Percentiles rank a stretch among this genome's conserved stretches.
Conservation (phyloP, 192 early-diverging fungal genomes). For the Backusella macrospora region DNA sequence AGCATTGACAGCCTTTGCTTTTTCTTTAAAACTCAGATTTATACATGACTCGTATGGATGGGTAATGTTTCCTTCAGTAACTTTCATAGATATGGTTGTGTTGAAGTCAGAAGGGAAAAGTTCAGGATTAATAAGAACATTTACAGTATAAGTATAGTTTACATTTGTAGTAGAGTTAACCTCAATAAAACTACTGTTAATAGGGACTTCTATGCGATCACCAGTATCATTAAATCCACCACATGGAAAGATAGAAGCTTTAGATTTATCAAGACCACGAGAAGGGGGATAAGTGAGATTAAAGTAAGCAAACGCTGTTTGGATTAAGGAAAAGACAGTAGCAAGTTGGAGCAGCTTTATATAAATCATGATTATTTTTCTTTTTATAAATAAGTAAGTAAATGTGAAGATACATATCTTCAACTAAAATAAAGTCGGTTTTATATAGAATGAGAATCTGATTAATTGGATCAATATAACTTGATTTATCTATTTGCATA, state of each 20-base stretch:
- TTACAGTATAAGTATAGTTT: neutral
- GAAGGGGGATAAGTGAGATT: conserved; percentile 1
- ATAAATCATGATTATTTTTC: neutral
- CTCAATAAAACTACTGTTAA: conserved; percentile 1
- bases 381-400: neutral
- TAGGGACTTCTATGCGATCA: neutral
- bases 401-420: no score
- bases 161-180: neutral
- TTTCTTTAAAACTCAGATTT: neutral
- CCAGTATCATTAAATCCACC: neutral
- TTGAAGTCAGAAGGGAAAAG: neutral
- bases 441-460: no score
- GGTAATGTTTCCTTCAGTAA: neutral
- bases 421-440: no score
- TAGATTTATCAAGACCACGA: neutral
- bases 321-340: neutral
- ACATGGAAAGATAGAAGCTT: neutral
- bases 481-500: no score
- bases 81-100: neutral
- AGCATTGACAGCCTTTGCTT: neutral
- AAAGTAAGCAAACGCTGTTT: neutral
- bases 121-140: neutral
- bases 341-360: neutral
- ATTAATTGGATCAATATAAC: no score
- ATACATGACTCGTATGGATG: neutral